Evolutionary conservation across 208 protist genomes (phyloP).

Genomic region (Chromosphaera perkinsii): DNA sequence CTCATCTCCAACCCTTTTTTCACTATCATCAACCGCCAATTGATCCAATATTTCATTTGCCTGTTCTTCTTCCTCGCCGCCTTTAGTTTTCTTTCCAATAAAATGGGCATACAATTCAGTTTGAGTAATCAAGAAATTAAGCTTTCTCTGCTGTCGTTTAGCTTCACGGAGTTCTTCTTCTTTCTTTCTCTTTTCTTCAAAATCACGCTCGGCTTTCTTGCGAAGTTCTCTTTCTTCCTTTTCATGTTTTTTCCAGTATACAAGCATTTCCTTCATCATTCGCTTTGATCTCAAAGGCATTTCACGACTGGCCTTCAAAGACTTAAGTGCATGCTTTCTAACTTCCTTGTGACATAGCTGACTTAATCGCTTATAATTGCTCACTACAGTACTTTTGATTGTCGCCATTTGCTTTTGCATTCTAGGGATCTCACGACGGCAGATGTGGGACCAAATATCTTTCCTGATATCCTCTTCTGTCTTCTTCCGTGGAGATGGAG

Average conservation of each 20-base stretch:
- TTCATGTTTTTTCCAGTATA: slow-evolving; percentile 33
- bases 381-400: neutral
- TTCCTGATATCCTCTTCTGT: too few species aligned
- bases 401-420: too few species aligned
- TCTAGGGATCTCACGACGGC: too few species aligned
- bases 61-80: neutral
- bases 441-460: too few species aligned
- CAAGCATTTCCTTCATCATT: slow-evolving; percentile 8
- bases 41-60: slow-evolving; percentile 5
- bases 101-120: slow-evolving; percentile 63
- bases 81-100: slow-evolving; percentile 37
- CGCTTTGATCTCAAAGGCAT: neutral
- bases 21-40: neutral
- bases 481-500: too few species aligned
- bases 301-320: neutral
- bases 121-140: slow-evolving; percentile 63
- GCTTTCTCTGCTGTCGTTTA: slow-evolving; percentile 53
- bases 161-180: slow-evolving; percentile 53
- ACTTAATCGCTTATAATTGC: neutral
- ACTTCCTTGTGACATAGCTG: neutral
- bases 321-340: neutral
- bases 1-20: neutral
- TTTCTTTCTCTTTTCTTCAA: slow-evolving; percentile 24
- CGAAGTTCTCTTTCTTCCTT: slow-evolving; percentile 29
- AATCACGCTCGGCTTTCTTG: slow-evolving; percentile 32